These are phyloP conservation scores for Iodosphaeria phyllophila DNA, from an alignment of 2,329 filamentous ascomycete genomes.

Conservation along the genomic window DNA sequence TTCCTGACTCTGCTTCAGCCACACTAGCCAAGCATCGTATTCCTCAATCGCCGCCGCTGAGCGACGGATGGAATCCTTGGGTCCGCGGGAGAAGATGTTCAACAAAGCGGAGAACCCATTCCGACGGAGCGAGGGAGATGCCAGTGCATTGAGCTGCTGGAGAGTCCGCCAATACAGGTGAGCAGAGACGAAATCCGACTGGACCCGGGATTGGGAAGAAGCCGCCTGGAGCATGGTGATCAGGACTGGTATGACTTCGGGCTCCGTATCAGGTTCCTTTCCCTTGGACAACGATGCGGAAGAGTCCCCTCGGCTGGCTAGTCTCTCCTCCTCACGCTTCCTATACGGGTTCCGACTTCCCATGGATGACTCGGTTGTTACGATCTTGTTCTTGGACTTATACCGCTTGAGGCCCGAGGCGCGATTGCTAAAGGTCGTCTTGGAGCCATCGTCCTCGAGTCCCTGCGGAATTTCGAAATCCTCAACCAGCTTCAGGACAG, in stretches of 20 bases:
- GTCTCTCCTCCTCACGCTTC: conserved; percentile 12
- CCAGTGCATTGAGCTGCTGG: conserved; percentile 48
- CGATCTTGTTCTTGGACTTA: conserved; percentile 38
- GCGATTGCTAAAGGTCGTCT: conserved; percentile 52
- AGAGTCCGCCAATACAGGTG: conserved; percentile 75
- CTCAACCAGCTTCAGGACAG: conserved; percentile 62
- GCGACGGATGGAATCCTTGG: conserved; percentile 48
- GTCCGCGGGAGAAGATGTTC: conserved; percentile 55
- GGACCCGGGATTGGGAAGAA: conserved; percentile 55
- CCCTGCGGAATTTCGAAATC: conserved; percentile 65
- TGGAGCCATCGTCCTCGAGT: conserved; percentile 36
- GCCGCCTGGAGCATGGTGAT: conserved; percentile 61
- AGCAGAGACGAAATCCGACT: conserved; percentile 67
- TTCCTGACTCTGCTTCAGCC: conserved; percentile 67
- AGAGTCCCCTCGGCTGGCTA: conserved; percentile 7
- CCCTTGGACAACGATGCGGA: conserved; percentile 8
- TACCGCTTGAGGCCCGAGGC: conserved; percentile 42
- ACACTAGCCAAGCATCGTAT: conserved; percentile 66
- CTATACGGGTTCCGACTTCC: conserved; percentile 41
- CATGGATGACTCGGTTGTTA: conserved; percentile 29
- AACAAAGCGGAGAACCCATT: conserved; percentile 55
- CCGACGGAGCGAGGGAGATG: conserved; percentile 39
- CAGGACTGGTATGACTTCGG: conserved; percentile 31
- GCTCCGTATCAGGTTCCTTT: conserved; percentile 13
- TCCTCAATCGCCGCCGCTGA: conserved; percentile 58